Conservation (phyloP, 148 eudicot genomes). For the Vaccinium myrtillus region DNA sequence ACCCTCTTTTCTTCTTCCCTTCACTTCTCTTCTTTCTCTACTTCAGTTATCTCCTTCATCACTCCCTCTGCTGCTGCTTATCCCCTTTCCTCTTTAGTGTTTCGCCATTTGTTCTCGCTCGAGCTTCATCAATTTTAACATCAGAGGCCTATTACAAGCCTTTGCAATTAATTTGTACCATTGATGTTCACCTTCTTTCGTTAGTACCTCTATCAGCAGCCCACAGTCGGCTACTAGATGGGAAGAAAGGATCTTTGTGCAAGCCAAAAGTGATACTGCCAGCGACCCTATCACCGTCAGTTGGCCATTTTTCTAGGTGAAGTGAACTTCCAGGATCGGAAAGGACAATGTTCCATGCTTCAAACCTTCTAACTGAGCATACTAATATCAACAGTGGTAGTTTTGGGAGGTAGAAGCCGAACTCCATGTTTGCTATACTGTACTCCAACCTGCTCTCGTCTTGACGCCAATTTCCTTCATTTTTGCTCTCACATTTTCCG, state of each 20-base stretch:
- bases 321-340: background rate
- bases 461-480: conserved; percentile 63
- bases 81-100: background rate
- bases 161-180: no score
- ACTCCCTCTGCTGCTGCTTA: no score
- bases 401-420: background rate
- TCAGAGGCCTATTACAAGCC: no score
- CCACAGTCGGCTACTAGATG: no score
- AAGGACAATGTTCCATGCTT: background rate
- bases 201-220: no score
- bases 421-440: conserved; percentile 32
- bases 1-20: no score
- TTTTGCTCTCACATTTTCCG: conserved; percentile 47
- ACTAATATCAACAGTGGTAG: background rate
- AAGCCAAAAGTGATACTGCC: background rate
- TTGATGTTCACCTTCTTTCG: no score
- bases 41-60: no score
- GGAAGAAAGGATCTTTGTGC: no score
- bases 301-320: background rate
- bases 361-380: conserved; percentile 3
- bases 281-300: background rate
- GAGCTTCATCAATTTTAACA: background rate
- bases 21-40: no score
- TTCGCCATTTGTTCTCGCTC: background rate
- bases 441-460: conserved; percentile 73